Evolutionary conservation across 331 rosid species (phyloP), one percentile per base, ranked within the genome.

Genomic region (Arachis monticola): DNA sequence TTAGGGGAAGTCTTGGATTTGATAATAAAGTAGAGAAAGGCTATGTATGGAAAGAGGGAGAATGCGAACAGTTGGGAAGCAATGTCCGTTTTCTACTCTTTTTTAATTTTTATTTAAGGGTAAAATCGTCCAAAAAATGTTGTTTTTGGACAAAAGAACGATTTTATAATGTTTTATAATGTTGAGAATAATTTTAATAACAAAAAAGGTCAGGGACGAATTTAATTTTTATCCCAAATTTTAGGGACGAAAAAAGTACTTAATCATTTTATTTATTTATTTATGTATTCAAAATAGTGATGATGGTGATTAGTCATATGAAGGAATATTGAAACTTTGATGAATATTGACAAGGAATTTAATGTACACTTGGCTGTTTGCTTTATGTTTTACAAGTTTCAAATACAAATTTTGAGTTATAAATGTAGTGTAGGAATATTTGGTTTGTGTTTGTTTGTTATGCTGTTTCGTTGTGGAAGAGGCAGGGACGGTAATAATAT

Each of bases 1-100:
- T 87, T 94, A 0, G 99, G 99, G 32, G 96, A 79, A 9, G 99
- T 85, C 78, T 92, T 92, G 10, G 99, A 92, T 56, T 92, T 94
- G 68, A 96, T 94, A 78, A 92, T 78, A 81, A 90, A 94, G 85
- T 92, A 94, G 69, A 94, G 73, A 91, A 94, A 94, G 12, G 88
- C 99, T 46, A 92, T 79, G 74, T 94, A 94, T 6, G 99, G 99
- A 22, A 94, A 80, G 77, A 94, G 62, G 6, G 99, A 94, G 64
- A 86, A 67, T 0, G 99, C 99, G 57, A 94, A 94, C 38, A 94
- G 81, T 81, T 90, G 97, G 4, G 99, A 76, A 72, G 99, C 97
- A 63, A 94, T 83, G 82, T 95, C 88, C 83, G 27, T 22, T 22
- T 22, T 22, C 27, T 22, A 22, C 27, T 22, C 27, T 22, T 22